Conservation (phyloP, 148 eudicot genomes). For the Rhododendron williamsianum region DNA sequence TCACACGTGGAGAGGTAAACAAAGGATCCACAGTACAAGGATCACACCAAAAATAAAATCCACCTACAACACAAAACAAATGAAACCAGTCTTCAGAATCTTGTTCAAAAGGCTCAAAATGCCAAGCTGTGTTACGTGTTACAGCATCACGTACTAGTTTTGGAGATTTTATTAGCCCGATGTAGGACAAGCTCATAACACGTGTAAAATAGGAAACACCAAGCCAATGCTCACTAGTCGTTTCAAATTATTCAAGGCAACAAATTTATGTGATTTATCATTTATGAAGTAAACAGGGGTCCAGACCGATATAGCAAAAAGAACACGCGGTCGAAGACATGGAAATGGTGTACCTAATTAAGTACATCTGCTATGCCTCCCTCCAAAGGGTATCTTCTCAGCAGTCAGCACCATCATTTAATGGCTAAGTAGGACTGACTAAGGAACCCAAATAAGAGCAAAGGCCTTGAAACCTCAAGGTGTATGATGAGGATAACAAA, state of each 20-base stretch:
- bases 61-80: not conserved
- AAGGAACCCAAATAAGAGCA: not conserved
- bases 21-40: not conserved
- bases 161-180: not conserved
- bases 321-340: not conserved
- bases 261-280: not conserved
- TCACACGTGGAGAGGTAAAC: not conserved
- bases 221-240: not conserved
- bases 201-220: not conserved
- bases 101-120: not conserved
- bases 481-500: not conserved
- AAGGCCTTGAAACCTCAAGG: not conserved
- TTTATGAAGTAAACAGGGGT: not conserved
- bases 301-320: not conserved
- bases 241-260: not conserved
- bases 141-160: not conserved
- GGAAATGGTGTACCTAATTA: not conserved
- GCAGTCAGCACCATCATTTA: not conserved
- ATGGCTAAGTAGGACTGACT: not conserved
- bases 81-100: not conserved
- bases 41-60: not conserved
- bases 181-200: not conserved
- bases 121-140: not conserved
- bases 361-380: not conserved
- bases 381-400: not conserved